phyloP scores from a whole-genome alignment of 106 monocot species.

The Allium sativum region DNA sequence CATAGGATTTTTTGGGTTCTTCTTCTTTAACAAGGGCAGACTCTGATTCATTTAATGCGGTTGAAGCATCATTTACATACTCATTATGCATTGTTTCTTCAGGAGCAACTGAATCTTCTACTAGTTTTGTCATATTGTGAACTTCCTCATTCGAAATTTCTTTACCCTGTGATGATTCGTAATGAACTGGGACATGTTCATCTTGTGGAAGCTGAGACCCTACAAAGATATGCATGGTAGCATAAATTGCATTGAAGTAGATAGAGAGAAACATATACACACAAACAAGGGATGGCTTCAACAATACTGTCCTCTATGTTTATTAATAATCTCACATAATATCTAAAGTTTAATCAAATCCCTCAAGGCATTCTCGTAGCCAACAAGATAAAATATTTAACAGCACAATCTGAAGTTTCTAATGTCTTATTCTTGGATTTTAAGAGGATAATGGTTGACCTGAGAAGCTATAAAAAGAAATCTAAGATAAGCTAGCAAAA shows the following conservation, averaged over 20 bases:
- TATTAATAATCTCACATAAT: too few relatives aligned
- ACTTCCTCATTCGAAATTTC: constrained; percentile 40
- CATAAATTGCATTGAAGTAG: neutral
- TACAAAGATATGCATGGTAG: constrained; percentile 4
- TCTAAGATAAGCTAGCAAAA: neutral
- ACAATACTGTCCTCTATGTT: too few relatives aligned
- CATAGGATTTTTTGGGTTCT: constrained; percentile 84
- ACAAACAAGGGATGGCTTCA: too few relatives aligned
- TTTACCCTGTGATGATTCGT: constrained; percentile 15
- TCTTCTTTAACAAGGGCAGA: constrained; percentile 21
- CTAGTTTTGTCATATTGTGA: constrained; percentile 37
- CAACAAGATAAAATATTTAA: too few relatives aligned
- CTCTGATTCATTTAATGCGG: constrained; percentile 3
- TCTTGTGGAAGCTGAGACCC: constrained; percentile 17
- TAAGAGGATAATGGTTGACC: too few relatives aligned
- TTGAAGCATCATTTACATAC: constrained; percentile 50
- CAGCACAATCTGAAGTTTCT: too few relatives aligned
- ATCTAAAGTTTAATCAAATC: too few relatives aligned
- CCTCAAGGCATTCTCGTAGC: too few relatives aligned
- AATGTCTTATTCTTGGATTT: too few relatives aligned
- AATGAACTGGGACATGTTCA: constrained; percentile 19
- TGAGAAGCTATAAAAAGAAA: neutral
- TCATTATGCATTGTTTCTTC: constrained; percentile 40
- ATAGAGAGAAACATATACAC: too few relatives aligned
- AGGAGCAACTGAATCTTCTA: constrained; percentile 27